A percentile compares a stretch with the other conserved stretches of the same genome.
These are phyloP conservation scores for Friedmanniomyces simplex DNA, from an alignment of 495 filamentous ascomycete genomes.

Conservation along the genomic window DNA sequence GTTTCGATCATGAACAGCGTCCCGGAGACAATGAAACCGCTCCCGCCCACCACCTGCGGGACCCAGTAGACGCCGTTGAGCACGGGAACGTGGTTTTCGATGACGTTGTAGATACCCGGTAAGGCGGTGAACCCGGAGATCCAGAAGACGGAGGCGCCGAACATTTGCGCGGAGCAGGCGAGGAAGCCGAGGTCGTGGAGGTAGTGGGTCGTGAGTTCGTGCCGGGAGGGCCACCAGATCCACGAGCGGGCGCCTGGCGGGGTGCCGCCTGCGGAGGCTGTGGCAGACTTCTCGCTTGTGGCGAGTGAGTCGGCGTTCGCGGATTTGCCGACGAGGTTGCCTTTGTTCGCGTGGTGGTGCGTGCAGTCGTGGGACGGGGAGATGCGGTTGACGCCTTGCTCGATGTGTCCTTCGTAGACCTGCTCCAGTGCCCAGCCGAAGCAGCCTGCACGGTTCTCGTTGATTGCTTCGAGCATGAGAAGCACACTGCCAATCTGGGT, in stretches of 20 bases:
- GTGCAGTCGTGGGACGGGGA: constrained; percentile 16
- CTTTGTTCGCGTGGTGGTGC: constrained; percentile 49
- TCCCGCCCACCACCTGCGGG: constrained; percentile 57
- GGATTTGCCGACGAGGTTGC: constrained; percentile 36
- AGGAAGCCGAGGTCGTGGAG: constrained; percentile 59
- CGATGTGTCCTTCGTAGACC: constrained; percentile 3
- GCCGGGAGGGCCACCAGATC: constrained; percentile 50
- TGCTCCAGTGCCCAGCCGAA: constrained; percentile 54
- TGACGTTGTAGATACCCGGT: constrained; percentile 44
- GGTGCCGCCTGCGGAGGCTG: constrained; percentile 10
- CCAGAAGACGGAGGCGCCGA: constrained; percentile 59
- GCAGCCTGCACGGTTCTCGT: constrained; percentile 54
- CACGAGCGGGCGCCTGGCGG: constrained; percentile 30
- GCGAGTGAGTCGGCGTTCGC: background rate
- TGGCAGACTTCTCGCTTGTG: background rate
- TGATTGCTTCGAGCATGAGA: constrained; percentile 58
- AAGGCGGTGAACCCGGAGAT: constrained; percentile 56
- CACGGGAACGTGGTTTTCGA: constrained; percentile 32
- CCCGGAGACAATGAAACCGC: constrained; percentile 50
- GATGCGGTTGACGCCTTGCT: background rate
- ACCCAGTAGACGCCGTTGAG: constrained; percentile 55
- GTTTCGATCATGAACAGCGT: constrained; percentile 60
- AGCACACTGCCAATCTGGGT: constrained; percentile 45
- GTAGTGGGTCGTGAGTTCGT: constrained; percentile 52
- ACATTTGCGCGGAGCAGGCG: constrained; percentile 49